Percentiles rank a stretch among this genome's conserved stretches.
Evolutionary conservation across 495 filamentous ascomycete species (phyloP).

Genomic region (Polyplosphaeria fusca): DNA sequence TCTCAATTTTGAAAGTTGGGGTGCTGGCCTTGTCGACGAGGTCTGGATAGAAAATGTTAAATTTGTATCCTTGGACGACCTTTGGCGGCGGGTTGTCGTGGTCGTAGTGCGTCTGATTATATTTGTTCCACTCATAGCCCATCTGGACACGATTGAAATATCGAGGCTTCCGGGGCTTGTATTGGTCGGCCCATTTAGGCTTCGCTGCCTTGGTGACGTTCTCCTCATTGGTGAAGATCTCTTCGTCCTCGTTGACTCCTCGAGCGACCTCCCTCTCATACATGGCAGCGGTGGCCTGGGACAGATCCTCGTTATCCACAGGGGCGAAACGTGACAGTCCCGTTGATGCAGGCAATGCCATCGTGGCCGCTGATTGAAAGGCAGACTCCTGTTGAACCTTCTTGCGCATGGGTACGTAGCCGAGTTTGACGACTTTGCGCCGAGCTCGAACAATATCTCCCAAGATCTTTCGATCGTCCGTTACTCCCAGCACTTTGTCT

Average conservation of each 20-base stretch:
- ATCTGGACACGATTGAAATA: slow-evolving; percentile 99
- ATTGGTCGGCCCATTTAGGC: slow-evolving; percentile 83
- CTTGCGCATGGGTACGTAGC: slow-evolving; percentile 63
- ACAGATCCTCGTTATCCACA: slow-evolving; percentile 78
- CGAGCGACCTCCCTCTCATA: slow-evolving; percentile 93
- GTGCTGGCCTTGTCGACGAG: slow-evolving; percentile 95
- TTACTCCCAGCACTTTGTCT: slow-evolving; percentile 61
- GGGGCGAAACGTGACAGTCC: slow-evolving; percentile 71
- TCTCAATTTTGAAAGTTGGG: slow-evolving; percentile 90
- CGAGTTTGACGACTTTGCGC: slow-evolving; percentile 62
- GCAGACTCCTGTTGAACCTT: slow-evolving; percentile 33
- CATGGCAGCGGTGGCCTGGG: slow-evolving; percentile 82
- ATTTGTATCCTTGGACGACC: slow-evolving; percentile 98
- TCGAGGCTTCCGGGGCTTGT: slow-evolving; percentile 86
- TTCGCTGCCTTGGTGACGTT: slow-evolving; percentile 59
- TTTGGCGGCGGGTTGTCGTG: slow-evolving; percentile 98
- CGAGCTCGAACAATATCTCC: slow-evolving; percentile 60
- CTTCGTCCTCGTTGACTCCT: slow-evolving; percentile 88
- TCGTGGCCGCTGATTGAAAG: slow-evolving; percentile 29
- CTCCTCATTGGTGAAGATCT: slow-evolving; percentile 93
- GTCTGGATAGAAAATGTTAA: slow-evolving; percentile 99
- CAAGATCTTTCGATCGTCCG: slow-evolving; percentile 63
- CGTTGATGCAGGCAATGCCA: slow-evolving; percentile 42
- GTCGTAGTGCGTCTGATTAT: slow-evolving; percentile 99
- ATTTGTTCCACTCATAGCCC: slow-evolving; percentile 99